Evolutionary conservation across 192 early-diverging fungal genomes (phyloP), one percentile per base, ranked within the genome.

Genomic region (Piromyces sp.): DNA sequence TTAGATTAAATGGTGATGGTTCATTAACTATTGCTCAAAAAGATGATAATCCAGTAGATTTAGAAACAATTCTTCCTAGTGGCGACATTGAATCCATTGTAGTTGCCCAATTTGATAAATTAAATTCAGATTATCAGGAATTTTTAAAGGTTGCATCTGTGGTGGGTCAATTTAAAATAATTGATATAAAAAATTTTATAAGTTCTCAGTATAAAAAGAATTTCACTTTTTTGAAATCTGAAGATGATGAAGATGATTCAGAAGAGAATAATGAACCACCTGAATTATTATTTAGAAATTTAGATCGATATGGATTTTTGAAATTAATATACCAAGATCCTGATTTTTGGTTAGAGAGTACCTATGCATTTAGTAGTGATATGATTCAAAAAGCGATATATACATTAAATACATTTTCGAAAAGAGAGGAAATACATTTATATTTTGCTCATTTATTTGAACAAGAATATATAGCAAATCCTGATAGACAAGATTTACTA

Each of bases 101-200:
- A 29, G 79, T 90, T 15, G 89, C 89, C 17, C 89, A 89, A 80
- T 89, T 90, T 81, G 89, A 89, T 79, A 83, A 89, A 51, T 80
- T 89, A 22, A 86, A 89, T 79, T 80, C 86, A 29, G 86, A 88
- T 30, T 89, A 85, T 80, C 89, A 89, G 80, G 83, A 89, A 30
- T 88, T 89, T 68, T 83, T 89, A 30, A 89, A 90, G 79, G 84
- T 89, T 22, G 87, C 88, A 11, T 84, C 89, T 29, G 89, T 88
- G 0, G 82, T 89, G 0, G 89, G 89, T 1, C 89, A 88, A 80
- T 89, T 89, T 82, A 58, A 84, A 42, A 28, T 89, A 15, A 87
- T 87, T 29, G 89, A 89, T 79, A 89, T 90, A 16, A 58, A 87
- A 17, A 81, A 81, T 80, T 89, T 36, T 81, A 29, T 83, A 19